phyloP scores from a whole-genome alignment of 306 rosid genomes.

The Cucumis melo region DNA sequence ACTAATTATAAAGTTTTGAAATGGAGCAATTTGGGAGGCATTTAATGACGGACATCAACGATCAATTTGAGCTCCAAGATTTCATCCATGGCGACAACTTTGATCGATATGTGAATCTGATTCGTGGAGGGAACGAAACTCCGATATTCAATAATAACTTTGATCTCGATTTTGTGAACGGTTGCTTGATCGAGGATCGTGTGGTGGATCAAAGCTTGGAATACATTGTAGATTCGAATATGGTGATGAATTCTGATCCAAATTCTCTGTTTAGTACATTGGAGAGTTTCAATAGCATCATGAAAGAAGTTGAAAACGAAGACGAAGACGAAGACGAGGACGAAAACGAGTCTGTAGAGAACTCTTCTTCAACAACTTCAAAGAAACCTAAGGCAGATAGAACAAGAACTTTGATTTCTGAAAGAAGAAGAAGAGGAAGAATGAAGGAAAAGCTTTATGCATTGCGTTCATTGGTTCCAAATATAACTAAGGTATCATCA shows the following conservation, averaged over 20 bases:
- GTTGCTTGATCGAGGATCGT: conserved; percentile 25
- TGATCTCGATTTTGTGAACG: conserved; percentile 31
- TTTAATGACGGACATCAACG: conserved; percentile 8
- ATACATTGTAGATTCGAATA: conserved; percentile 12
- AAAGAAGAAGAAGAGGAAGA: conserved; percentile 59
- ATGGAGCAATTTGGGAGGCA: conserved; percentile 27
- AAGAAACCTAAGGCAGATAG: conserved; percentile 43
- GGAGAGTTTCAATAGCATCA: conserved; percentile 26
- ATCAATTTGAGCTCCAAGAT: conserved; percentile 46
- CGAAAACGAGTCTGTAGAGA: conserved; percentile 16
- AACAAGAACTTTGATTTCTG: conserved; percentile 65
- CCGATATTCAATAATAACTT: conserved; percentile 19
- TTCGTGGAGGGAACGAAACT: conserved; percentile 47
- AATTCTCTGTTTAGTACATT: conserved; percentile 28
- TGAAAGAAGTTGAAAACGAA: conserved; percentile 11
- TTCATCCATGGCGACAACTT: conserved; percentile 41
- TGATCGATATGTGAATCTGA: conserved; percentile 53
- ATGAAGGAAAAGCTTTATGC: conserved; percentile 93
- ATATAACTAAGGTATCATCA: conserved; percentile 56
- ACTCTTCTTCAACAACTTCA: conserved; percentile 30
- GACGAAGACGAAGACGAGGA: conserved; percentile 25
- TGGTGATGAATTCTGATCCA: conserved; percentile 19
- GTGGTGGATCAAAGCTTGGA: conserved; percentile 13
- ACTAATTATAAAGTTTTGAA: background rate
- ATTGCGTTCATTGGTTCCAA: conserved; percentile 77